Base-by-base conservation (phyloP, 768 basidiomycete genomes). In the Solioccasus polychromus region DNA sequence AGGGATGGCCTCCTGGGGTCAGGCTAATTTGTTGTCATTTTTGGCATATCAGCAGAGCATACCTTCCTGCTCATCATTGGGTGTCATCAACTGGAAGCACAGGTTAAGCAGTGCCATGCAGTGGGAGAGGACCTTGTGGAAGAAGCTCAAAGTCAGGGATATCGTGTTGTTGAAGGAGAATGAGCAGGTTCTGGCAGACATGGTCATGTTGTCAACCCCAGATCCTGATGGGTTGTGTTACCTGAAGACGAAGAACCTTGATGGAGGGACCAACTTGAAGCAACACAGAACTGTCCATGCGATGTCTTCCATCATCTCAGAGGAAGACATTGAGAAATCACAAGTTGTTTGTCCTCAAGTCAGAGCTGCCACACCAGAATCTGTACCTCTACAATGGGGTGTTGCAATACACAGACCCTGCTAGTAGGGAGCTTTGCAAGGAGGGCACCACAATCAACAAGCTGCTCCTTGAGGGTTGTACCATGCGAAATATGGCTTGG, bases 71-170 rank as follows among this genome's bases (percentile, higher is more conserved):
- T 69, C 78, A 11, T 78, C 75, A 18, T 53, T 76, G 7, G 88
- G 91, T 12, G 91, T 92, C 23, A 71, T 96, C n/a, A 86, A 95
- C 62, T 92, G 83, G 79, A 73, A 70, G 38, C 80, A 80, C 38
- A 80, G 78, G 30, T 68, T 77, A 3, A 72, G 72, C 3, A 92
- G 92, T 0, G 78, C 83, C 4, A 84, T 90, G 2, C 74, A 76
- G 22, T 98, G 95, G 95, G 93, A 97, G 61, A 74, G 95, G 44
- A 98, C 95, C 12, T 71, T 98, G 2, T 98, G 95, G 95, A 97
- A 98, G 75, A 97, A 98, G 73, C 75, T 98, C 35, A 92, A 96
- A 61, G 93, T 97, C 10, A 95, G 95, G n/a, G 95, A 98, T 61
- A 68, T 97, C 18, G 90, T 98, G 25, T 71, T 97, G 8, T 72